A percentile compares a stretch with the other conserved stretches of the same genome.
Evolutionary conservation across 1,139 yeast species (phyloP).

Genomic region (Candida buenavistaensis): DNA sequence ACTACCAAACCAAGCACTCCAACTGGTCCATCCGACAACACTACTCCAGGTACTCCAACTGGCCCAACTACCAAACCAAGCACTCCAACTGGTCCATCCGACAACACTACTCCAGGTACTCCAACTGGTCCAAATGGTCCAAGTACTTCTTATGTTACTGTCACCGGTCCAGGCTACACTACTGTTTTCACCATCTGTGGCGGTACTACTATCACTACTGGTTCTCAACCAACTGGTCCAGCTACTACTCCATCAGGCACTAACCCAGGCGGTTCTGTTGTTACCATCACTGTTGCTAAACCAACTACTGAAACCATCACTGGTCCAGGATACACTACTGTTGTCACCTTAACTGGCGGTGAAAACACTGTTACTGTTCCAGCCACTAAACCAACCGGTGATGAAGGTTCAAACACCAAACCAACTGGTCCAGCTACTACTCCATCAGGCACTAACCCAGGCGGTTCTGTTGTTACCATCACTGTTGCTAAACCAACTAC

Average conservation of each 20-base stretch:
- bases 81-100: background rate
- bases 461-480: slow-evolving; percentile 2
- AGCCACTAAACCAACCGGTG: background rate
- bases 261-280: no score
- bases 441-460: background rate
- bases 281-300: background rate
- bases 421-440: slow-evolving; percentile 1
- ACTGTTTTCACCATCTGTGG: background rate
- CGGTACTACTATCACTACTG: background rate
- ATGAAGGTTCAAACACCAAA: background rate
- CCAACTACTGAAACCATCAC: background rate
- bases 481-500: slow-evolving; percentile 3
- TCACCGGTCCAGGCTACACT: no score
- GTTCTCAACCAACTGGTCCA: background rate
- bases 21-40: no score
- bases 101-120: background rate
- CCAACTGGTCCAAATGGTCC: no score
- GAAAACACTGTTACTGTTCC: background rate
- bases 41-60: no score
- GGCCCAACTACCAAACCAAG: background rate
- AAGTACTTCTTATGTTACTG: no score
- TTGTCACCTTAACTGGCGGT: background rate
- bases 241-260: no score
- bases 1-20: no score
- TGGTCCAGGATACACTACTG: background rate